Evolutionary conservation across 495 filamentous ascomycete genomes (phyloP).

Genomic region (Staphylotrichum longicolle): DNA sequence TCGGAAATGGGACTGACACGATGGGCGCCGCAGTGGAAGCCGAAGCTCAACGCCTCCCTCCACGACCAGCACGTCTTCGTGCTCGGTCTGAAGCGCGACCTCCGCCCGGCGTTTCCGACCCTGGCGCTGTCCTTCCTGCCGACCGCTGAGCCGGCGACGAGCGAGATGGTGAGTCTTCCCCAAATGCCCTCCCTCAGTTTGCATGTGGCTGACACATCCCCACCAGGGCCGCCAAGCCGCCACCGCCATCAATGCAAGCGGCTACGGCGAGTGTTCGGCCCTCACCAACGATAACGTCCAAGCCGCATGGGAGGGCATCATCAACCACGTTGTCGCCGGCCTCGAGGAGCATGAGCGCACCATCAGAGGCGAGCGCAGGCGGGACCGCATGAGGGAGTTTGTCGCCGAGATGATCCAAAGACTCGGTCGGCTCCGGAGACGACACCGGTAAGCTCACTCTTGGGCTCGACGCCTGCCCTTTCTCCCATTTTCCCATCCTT

Average conservation of each 20-base stretch:
- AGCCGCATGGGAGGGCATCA: slow-evolving; percentile 16
- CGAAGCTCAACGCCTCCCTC: slow-evolving; percentile 25
- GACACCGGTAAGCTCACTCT: too few species aligned
- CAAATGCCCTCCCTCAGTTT: neutral
- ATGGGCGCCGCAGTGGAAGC: slow-evolving; percentile 28
- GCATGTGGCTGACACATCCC: neutral
- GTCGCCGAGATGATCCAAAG: neutral
- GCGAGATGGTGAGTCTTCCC: slow-evolving; percentile 1
- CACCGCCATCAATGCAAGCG: slow-evolving; percentile 5
- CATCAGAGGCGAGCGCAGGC: neutral
- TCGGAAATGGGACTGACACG: too few species aligned
- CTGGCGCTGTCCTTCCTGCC: slow-evolving; percentile 20
- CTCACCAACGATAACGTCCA: slow-evolving; percentile 22
- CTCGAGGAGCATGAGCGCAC: slow-evolving; percentile 13
- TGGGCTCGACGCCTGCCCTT: too few species aligned
- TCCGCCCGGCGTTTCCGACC: slow-evolving; percentile 4
- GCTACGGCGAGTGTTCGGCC: slow-evolving; percentile 31
- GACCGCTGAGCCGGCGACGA: slow-evolving; percentile 11
- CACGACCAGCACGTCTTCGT: slow-evolving; percentile 29
- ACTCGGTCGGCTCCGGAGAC: neutral
- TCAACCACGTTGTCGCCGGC: slow-evolving; percentile 10
- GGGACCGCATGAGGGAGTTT: neutral
- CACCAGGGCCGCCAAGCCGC: slow-evolving; percentile 13
- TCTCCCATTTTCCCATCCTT: too few species aligned
- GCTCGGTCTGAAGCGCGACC: slow-evolving; percentile 32